Base-by-base conservation (phyloP, 305 asterid genomes). In the Fraxinus platypoda region DNA sequence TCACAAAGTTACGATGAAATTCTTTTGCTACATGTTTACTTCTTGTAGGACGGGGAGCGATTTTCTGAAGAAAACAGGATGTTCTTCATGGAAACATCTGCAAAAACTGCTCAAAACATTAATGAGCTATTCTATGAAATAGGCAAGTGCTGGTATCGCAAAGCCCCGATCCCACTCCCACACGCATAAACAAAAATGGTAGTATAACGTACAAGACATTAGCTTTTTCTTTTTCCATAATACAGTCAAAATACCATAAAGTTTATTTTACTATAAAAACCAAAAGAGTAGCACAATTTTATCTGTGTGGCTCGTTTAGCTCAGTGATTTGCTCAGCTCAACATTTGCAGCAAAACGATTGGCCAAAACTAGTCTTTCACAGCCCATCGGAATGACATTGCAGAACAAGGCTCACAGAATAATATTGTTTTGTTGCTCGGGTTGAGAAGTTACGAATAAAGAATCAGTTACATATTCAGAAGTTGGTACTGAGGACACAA, bases 21-120 rank as follows among this genome's bases (percentile, higher is more conserved):
- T 23, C 33, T 3, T 43, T 23, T 3, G 72, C 12, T 12, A 41
- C 62, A 4, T 46, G 2, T 3, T n/a, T 49, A 54, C 15, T 46
- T 76, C 21, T 28, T 62, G 78, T 85, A 85, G 88, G 88, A 83
- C 54, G 87, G 82, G 46, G 85, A 81, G 78, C 66, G 46, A 23
- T 83, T 83, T 66, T 88, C 88, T 8, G 77, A 81, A 12, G 87
- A 83, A 77, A 85, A 87, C 66, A 81, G 85, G 71, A 72, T 87
- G 85, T 77, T 76, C 19, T 87, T 83, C 81, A 57, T 57, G 68
- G 88, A 87, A 79, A 80, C 87, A 62, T 57, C 12, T 33, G 87
- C 88, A 49, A 87, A 85, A 77, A 83, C 86, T 12, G 86, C 90
- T 11, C 83, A 79, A 30, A 85, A 87, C 46, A 76, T 87, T 28